These are phyloP conservation scores for Triticum dicoccoides DNA, from an alignment of 176 grass and related monocot genomes.

Conservation along the genomic window DNA sequence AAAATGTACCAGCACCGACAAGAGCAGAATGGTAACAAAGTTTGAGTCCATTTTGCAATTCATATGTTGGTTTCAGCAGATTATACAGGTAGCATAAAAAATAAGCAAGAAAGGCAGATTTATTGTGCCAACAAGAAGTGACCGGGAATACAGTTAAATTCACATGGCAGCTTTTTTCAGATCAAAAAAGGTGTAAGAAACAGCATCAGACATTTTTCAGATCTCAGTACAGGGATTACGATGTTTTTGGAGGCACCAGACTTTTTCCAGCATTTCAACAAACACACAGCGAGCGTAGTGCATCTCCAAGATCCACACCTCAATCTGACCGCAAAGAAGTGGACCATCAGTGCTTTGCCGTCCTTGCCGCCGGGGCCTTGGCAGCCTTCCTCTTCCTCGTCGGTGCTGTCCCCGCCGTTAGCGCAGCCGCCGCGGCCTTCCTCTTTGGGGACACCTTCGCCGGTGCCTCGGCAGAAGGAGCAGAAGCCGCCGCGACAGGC, in stretches of 20 bases:
- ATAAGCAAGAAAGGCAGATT: background rate
- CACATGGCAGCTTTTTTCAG: too few species aligned
- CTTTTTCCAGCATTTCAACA: background rate
- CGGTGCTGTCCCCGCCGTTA: slow-evolving; percentile 24
- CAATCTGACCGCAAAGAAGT: background rate
- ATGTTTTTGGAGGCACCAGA: background rate
- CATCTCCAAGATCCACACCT: background rate
- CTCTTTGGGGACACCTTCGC: slow-evolving; percentile 36
- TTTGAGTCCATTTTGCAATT: background rate
- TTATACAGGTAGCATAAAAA: background rate
- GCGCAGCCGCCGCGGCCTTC: background rate
- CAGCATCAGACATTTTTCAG: background rate
- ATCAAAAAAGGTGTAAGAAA: too few species aligned
- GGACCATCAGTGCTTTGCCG: rapidly evolving
- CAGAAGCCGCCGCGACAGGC: background rate
- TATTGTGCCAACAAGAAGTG: too few species aligned
- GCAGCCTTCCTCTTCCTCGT: slow-evolving; percentile 27
- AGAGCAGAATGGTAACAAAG: background rate
- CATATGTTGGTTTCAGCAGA: background rate
- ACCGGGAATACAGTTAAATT: too few species aligned
- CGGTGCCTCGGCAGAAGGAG: background rate
- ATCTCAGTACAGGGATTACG: background rate
- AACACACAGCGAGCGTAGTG: background rate
- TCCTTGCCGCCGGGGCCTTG: background rate
- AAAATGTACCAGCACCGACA: background rate